A percentile compares a stretch with the other conserved stretches of the same genome.
Conservation (phyloP, 1,284 basidiomycete genomes). For the Naganishia liquefaciens region DNA sequence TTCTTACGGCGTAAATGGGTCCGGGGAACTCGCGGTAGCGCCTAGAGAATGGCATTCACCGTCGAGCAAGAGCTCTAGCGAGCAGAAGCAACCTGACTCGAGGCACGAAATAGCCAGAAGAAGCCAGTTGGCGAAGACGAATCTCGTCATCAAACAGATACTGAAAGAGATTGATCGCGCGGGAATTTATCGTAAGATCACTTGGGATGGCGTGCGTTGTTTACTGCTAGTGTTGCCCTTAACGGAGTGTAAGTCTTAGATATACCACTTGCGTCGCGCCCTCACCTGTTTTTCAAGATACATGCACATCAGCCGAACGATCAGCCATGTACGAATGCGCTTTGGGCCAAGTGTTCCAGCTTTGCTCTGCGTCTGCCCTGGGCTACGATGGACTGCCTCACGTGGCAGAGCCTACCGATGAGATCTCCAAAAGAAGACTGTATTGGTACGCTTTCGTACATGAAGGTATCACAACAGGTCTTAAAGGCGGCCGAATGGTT, state of each 20-base stretch:
- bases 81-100: slow-evolving; percentile 40
- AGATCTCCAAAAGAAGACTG: slow-evolving; percentile 66
- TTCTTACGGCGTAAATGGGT: slow-evolving; percentile 79
- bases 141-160: slow-evolving; percentile 68
- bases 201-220: slow-evolving; percentile 79
- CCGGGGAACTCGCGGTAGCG: slow-evolving; percentile 57
- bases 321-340: slow-evolving; percentile 65
- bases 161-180: slow-evolving; percentile 74
- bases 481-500: slow-evolving; percentile 73
- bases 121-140: slow-evolving; percentile 55
- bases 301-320: slow-evolving; percentile 60
- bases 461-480: slow-evolving; percentile 72
- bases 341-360: slow-evolving; percentile 66
- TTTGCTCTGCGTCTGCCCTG: slow-evolving; percentile 64
- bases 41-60: slow-evolving; percentile 40
- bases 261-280: slow-evolving; percentile 29
- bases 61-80: background rate
- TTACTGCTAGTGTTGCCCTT: slow-evolving; percentile 75
- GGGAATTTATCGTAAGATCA: slow-evolving; percentile 73
- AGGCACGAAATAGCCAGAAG: slow-evolving; percentile 50
- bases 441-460: slow-evolving; percentile 81
- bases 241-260: slow-evolving; percentile 65
- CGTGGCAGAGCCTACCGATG: slow-evolving; percentile 55
- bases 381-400: slow-evolving; percentile 60
- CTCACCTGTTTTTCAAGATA: slow-evolving; percentile 49